Evolutionary conservation across 768 basidiomycete genomes (phyloP).

Genomic region (Gelatoporia subvermispora): DNA sequence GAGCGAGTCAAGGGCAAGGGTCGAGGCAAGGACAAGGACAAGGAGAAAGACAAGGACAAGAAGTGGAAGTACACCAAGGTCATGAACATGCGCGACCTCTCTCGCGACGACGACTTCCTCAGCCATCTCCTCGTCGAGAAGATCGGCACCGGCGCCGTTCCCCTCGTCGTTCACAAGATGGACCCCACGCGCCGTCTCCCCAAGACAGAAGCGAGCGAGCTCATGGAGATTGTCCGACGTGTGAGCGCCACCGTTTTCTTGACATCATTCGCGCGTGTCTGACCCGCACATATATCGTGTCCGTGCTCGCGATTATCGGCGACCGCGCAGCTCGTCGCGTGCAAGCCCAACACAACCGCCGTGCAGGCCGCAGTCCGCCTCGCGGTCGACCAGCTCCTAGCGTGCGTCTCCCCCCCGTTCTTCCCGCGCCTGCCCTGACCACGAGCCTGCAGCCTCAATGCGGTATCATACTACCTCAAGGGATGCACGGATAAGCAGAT

Average conservation of each 20-base stretch:
- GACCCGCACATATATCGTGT: slow-evolving; percentile 11
- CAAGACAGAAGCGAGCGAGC: slow-evolving; percentile 63
- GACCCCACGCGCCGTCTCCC: slow-evolving; percentile 72
- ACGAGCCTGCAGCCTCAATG: slow-evolving; percentile 47
- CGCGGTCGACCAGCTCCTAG: slow-evolving; percentile 74
- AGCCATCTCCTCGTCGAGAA: slow-evolving; percentile 87
- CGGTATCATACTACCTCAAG: slow-evolving; percentile 76
- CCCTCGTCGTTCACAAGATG: slow-evolving; percentile 90
- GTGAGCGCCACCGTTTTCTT: slow-evolving; percentile 36
- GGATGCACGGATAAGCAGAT: slow-evolving; percentile 78
- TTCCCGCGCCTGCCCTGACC: slow-evolving; percentile 14
- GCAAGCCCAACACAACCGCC: slow-evolving; percentile 37
- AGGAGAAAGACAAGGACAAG: too few species aligned
- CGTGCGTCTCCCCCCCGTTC: slow-evolving; percentile 43
- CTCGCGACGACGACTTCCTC: slow-evolving; percentile 88
- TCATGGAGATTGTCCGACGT: slow-evolving; percentile 73
- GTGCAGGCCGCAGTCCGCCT: slow-evolving; percentile 53
- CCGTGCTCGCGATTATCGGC: neutral
- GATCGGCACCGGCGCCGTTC: slow-evolving; percentile 72
- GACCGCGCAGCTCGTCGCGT: slow-evolving; percentile 48
- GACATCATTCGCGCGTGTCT: neutral
- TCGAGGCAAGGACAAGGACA: too few species aligned
- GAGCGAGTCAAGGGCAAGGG: too few species aligned
- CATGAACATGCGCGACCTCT: slow-evolving; percentile 88
- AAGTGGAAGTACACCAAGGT: slow-evolving; percentile 80